Conservation (phyloP, 306 rosid species). For the Cucurbita ficifolia region DNA sequence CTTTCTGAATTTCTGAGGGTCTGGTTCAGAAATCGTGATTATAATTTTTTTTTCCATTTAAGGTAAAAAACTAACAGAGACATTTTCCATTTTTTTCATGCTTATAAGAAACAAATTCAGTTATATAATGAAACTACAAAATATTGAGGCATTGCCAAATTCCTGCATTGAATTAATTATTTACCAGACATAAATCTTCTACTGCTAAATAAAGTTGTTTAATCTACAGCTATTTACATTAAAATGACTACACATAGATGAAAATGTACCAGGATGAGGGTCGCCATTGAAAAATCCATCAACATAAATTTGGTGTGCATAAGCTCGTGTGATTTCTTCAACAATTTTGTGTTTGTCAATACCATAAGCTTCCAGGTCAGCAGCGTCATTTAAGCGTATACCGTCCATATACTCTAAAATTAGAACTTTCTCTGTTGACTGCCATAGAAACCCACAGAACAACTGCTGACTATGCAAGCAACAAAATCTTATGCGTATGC, state of each 20-base stretch:
- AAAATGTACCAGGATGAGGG: slow-evolving; percentile 81
- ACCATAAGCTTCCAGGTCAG: slow-evolving; percentile 55
- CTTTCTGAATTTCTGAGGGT: not conserved
- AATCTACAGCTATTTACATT: not conserved
- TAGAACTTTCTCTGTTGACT: slow-evolving; percentile 84
- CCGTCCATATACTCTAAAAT: slow-evolving; percentile 95
- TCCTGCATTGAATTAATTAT: not conserved
- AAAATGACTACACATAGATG: not conserved
- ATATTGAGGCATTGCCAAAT: not conserved
- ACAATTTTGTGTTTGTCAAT: slow-evolving; percentile 70
- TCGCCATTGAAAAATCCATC: slow-evolving; percentile 99
- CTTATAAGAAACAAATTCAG: not conserved
- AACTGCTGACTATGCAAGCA: slow-evolving; percentile 1
- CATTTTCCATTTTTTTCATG: not conserved
- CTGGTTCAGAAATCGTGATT: not conserved
- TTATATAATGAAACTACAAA: not conserved
- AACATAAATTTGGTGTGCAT: slow-evolving; percentile 89
- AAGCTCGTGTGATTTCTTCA: slow-evolving; percentile 97
- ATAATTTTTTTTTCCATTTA: not conserved
- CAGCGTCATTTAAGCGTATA: slow-evolving; percentile 78
- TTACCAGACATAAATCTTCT: not conserved
- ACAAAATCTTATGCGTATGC: slow-evolving; percentile 1
- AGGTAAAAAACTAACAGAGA: not conserved
- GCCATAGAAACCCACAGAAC: slow-evolving; percentile 23
- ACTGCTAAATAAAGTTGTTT: not conserved